Conservation (phyloP, 2,329 filamentous ascomycete genomes). For the Cyclaneusma minus region DNA sequence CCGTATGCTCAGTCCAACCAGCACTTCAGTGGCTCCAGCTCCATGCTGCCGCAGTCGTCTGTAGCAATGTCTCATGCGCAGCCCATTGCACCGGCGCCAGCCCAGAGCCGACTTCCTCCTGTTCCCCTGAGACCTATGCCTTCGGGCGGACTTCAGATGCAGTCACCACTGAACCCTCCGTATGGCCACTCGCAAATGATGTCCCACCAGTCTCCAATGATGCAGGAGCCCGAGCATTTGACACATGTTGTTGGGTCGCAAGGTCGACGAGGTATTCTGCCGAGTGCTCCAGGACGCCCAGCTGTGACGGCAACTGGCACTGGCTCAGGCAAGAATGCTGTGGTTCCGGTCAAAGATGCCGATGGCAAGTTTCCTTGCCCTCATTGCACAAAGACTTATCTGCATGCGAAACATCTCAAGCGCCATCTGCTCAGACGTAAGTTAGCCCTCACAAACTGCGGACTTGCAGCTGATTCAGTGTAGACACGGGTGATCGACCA, state of each 20-base stretch:
- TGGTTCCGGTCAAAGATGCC: slow-evolving; percentile 85
- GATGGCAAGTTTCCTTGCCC: slow-evolving; percentile 97
- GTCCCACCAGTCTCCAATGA: slow-evolving; percentile 35
- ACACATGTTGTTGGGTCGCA: slow-evolving; percentile 93
- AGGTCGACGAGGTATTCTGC: slow-evolving; percentile 78
- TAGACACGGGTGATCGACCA: slow-evolving; percentile 92
- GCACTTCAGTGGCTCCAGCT: slow-evolving; percentile 35
- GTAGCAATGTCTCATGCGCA: slow-evolving; percentile 56
- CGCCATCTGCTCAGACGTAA: slow-evolving; percentile 90
- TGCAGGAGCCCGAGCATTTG: slow-evolving; percentile 46
- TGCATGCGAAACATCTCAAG: slow-evolving; percentile 95
- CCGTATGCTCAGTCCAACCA: slow-evolving; percentile 13
- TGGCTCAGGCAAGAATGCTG: slow-evolving; percentile 57
- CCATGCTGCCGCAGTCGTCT: slow-evolving; percentile 52
- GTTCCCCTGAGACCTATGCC: slow-evolving; percentile 53
- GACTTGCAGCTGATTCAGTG: slow-evolving; percentile 12
- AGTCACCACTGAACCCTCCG: slow-evolving; percentile 39
- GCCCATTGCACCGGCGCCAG: slow-evolving; percentile 59
- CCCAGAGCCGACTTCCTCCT: slow-evolving; percentile 36
- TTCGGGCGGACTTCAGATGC: slow-evolving; percentile 38
- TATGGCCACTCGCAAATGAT: slow-evolving; percentile 44
- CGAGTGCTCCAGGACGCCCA: slow-evolving; percentile 75
- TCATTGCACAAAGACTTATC: slow-evolving; percentile 95
- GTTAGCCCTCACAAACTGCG: slow-evolving; percentile 23
- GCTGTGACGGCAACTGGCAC: slow-evolving; percentile 58